Base-by-base conservation (phyloP, 805 yeast species). In the Kluyveromyces nonfermentans region DNA sequence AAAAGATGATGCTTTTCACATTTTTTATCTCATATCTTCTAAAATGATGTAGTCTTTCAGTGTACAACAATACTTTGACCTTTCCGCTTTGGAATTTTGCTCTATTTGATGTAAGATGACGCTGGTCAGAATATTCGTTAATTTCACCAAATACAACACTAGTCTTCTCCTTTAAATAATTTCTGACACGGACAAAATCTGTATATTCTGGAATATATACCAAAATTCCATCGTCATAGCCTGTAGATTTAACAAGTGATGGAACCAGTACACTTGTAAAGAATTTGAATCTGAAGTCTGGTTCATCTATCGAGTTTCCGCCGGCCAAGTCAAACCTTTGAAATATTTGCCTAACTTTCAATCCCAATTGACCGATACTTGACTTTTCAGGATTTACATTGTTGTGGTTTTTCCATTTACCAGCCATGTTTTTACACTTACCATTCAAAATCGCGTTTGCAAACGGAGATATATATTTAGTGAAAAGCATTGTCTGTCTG, bases 31-130 rank as follows among this genome's bases (percentile, higher is more conserved):
- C 89, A 61, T 75, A 89, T 42, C 97, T 73, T 50, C 96, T 77
- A 68, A 80, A 93, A 59, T 86, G 93, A 63, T 93, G 97, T 59
- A 90, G 69, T 72, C 98, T 81, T 56, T 90, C 97, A 0, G 97
- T 85, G 64, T 90, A 90, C n/a, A 93, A 64, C 68, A 93, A 60
- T 21, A 90, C 72, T 54, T 84, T 81, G 25, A 70, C 67, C 44
- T 80, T 73, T 2, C 78, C 77, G 35, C 76, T 72, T 28, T 74
- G 76, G 58, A 93, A 93, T 33, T 73, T 65, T 7, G 85, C 73
- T 51, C 97, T 73, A 16, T 80, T 76, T 39, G 86, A 71, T 1
- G 87, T 77, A 30, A 86, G 60, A 45, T 83, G 81, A n/a, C 83
- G 70, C 50, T 78, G 83, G 1, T 77, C 63, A 2, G 94, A 73